Evolutionary conservation across 2,329 filamentous ascomycete genomes (phyloP).

Genomic region (Apiospora koreana): DNA sequence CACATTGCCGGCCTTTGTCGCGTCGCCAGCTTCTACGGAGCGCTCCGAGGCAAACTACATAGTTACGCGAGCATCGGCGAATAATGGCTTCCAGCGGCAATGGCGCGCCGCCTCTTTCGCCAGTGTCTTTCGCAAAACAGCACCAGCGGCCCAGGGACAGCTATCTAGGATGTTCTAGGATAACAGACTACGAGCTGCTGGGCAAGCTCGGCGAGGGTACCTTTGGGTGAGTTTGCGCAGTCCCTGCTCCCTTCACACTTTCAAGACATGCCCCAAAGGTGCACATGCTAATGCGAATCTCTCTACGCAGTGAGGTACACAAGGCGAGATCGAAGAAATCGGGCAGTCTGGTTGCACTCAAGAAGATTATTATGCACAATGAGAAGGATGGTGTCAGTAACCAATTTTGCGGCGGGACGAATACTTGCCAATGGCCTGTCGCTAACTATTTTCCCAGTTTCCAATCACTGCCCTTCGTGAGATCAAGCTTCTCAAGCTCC

Average conservation of each 20-base stretch:
- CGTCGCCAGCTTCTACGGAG: not conserved
- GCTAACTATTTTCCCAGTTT: conserved; percentile 55
- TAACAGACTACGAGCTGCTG: conserved; percentile 76
- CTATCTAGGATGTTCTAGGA: conserved; percentile 84
- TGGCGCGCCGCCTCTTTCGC: conserved; percentile 45
- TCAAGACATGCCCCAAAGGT: not conserved
- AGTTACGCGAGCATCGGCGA: not conserved
- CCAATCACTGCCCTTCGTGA: conserved; percentile 97
- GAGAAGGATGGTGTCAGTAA: conserved; percentile 86
- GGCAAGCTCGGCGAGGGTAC: conserved; percentile 92
- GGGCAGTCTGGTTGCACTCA: conserved; percentile 79
- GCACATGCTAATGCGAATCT: not conserved
- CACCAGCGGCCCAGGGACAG: conserved; percentile 57
- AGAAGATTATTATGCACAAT: conserved; percentile 99
- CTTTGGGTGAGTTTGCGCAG: conserved; percentile 67
- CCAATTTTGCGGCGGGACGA: not conserved
- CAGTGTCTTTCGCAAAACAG: conserved; percentile 57
- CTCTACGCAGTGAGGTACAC: conserved; percentile 72
- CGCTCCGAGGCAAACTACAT: not conserved
- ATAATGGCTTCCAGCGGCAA: conserved; percentile 7
- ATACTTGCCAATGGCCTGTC: conserved; percentile 10
- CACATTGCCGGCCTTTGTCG: not conserved
- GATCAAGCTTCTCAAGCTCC: conserved; percentile 93
- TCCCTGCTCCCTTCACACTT: too few species aligned
- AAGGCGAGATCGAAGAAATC: conserved; percentile 79